A percentile compares a stretch with the other conserved stretches of the same genome.
Conservation (phyloP, 257 asterid genomes). For the Coffea canephora region DNA sequence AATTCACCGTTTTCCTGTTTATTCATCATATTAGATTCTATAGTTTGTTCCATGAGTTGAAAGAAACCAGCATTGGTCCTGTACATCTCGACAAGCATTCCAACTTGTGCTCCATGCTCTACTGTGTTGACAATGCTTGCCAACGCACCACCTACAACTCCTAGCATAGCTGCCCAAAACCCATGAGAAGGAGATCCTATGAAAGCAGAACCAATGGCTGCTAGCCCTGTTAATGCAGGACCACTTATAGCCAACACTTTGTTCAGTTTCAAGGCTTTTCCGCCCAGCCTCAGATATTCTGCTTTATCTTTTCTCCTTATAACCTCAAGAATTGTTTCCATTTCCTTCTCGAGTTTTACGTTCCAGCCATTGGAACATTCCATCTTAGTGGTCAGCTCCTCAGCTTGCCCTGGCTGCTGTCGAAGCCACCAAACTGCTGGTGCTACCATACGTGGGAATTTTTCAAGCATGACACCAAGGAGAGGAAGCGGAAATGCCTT, state of each 20-base stretch:
- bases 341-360: constrained; percentile 50
- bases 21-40: constrained; percentile 29
- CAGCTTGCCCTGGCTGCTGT: constrained; percentile 16
- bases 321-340: constrained; percentile 35
- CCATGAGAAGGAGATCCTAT: constrained; percentile 30
- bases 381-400: not conserved
- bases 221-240: constrained; percentile 64
- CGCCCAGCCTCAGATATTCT: constrained; percentile 51
- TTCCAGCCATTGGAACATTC: constrained; percentile 45
- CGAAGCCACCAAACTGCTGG: constrained; percentile 63
- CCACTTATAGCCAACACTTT: constrained; percentile 43
- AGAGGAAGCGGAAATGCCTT: constrained; percentile 56
- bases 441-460: constrained; percentile 33
- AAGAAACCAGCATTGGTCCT: constrained; percentile 77
- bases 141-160: constrained; percentile 58
- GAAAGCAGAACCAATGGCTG: constrained; percentile 51
- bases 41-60: constrained; percentile 52
- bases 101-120: constrained; percentile 80
- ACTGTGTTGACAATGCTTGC: constrained; percentile 59
- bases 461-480: constrained; percentile 37
- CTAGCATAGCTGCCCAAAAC: constrained; percentile 39
- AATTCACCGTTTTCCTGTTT: constrained; percentile 24
- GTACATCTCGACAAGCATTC: constrained; percentile 86
- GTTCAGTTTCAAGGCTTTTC: constrained; percentile 56
- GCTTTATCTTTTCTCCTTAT: constrained; percentile 40